Percentiles rank a stretch among this genome's conserved stretches.
phyloP scores from a whole-genome alignment of 129 eudicot species.

The Chrysanthemum makinoi region DNA sequence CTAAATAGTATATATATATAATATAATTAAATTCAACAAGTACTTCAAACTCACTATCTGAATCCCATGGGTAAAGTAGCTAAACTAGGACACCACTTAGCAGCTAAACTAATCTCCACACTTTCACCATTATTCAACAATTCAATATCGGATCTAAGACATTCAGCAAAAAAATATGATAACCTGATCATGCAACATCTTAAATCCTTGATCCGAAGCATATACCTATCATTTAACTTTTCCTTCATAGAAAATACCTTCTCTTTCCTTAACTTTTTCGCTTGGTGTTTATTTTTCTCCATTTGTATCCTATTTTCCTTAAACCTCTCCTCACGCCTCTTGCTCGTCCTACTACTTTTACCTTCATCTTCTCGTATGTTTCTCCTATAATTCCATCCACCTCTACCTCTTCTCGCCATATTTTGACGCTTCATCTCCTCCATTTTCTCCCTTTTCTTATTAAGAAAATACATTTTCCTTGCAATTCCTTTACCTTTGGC shows the following conservation, averaged over 20 bases:
- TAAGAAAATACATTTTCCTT: slow-evolving; percentile 18
- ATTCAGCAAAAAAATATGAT: too few relatives aligned
- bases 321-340: too few relatives aligned
- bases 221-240: slow-evolving; percentile 42
- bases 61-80: too few relatives aligned
- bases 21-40: slow-evolving; percentile 46
- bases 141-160: slow-evolving; percentile 18
- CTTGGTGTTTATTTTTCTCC: too few relatives aligned
- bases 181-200: too few relatives aligned
- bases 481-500: slow-evolving; percentile 1
- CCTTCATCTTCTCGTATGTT: slow-evolving; percentile 25
- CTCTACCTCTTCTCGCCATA: slow-evolving; percentile 23
- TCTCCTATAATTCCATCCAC: slow-evolving; percentile 23
- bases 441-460: slow-evolving; percentile 6
- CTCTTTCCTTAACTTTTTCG: too few relatives aligned
- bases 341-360: too few relatives aligned
- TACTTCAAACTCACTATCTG: slow-evolving; percentile 4
- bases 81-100: too few relatives aligned
- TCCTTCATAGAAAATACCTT: too few relatives aligned
- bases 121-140: slow-evolving; percentile 28
- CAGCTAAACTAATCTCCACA: neutral
- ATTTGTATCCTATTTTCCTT: too few relatives aligned
- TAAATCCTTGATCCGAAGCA: slow-evolving; percentile 12
- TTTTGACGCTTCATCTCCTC: slow-evolving; percentile 6
- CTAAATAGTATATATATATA: too few relatives aligned